These are phyloP conservation scores for Komagataella pastoris DNA, from an alignment of 805 yeast genomes.

Conservation along the genomic window DNA sequence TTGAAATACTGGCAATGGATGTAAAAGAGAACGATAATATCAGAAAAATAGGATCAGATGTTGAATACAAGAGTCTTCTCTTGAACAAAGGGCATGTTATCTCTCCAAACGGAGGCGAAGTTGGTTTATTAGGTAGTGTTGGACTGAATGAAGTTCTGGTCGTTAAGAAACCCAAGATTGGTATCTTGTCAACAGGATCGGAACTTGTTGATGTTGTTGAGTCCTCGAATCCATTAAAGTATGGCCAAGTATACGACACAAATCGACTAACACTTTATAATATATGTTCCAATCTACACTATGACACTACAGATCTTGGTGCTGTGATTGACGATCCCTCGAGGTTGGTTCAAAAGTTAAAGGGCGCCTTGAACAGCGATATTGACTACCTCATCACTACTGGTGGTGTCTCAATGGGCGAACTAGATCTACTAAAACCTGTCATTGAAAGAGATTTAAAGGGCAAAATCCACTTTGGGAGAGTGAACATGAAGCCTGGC, in stretches of 20 bases:
- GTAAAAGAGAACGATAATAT: slow-evolving; percentile 30
- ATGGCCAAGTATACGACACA: slow-evolving; percentile 36
- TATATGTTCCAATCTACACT: slow-evolving; percentile 20
- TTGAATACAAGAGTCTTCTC: slow-evolving; percentile 22
- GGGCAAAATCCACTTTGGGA: slow-evolving; percentile 36
- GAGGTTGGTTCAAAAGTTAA: slow-evolving; percentile 13
- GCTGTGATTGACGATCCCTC: slow-evolving; percentile 29
- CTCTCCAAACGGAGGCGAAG: slow-evolving; percentile 31
- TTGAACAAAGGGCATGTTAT: slow-evolving; percentile 22
- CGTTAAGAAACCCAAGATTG: slow-evolving; percentile 27
- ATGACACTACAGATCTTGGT: slow-evolving; percentile 30
- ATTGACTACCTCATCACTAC: slow-evolving; percentile 34
- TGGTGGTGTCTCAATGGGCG: slow-evolving; percentile 53
- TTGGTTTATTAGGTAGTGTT: slow-evolving; percentile 33
- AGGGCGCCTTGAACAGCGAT: slow-evolving; percentile 12
- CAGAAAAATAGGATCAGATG: slow-evolving; percentile 34
- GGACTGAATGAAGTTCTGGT: slow-evolving; percentile 26
- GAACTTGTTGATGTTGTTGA: slow-evolving; percentile 24
- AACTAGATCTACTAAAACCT: slow-evolving; percentile 35
- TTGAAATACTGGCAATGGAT: slow-evolving; percentile 23
- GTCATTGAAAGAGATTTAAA: slow-evolving; percentile 25
- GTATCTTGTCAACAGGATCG: slow-evolving; percentile 38
- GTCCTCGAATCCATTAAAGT: slow-evolving; percentile 8
- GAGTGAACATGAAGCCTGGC: slow-evolving; percentile 49
- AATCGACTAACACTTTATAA: slow-evolving; percentile 33